Evolutionary conservation across 1,139 yeast genomes (phyloP).

Genomic region (Candida neerlandica): DNA sequence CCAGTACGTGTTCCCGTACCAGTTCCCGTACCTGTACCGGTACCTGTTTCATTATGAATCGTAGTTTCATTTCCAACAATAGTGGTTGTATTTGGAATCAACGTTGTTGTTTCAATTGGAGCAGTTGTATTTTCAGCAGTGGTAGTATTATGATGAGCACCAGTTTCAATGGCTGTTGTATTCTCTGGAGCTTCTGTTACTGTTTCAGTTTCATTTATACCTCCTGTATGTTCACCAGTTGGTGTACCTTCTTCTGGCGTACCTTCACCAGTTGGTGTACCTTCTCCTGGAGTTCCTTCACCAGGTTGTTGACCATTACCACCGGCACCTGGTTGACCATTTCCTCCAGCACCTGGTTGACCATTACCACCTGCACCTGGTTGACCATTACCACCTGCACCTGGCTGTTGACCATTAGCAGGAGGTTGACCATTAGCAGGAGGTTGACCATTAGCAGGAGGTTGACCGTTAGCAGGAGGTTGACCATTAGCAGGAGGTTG

Average conservation of each 20-base stretch:
- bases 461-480: neutral
- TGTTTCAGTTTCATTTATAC: conserved; percentile 2
- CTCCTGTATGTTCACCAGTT: conserved; percentile 1
- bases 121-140: conserved; percentile 2
- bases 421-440: neutral
- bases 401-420: neutral
- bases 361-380: neutral
- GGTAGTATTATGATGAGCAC: neutral
- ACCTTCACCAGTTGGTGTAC: neutral
- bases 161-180: conserved; percentile 4
- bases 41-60: neutral
- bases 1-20: conserved; percentile 1
- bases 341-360: neutral
- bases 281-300: neutral
- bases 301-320: neutral
- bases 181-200: conserved; percentile 3
- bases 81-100: conserved; percentile 1
- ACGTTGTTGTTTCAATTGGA: neutral
- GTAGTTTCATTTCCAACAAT: conserved; percentile 1
- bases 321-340: neutral
- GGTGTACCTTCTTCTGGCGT: neutral
- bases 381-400: neutral
- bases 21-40: neutral
- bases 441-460: too few species aligned
- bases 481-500: neutral